Conservation (phyloP, 1,284 basidiomycete genomes). For the Pholiota adiposa region DNA sequence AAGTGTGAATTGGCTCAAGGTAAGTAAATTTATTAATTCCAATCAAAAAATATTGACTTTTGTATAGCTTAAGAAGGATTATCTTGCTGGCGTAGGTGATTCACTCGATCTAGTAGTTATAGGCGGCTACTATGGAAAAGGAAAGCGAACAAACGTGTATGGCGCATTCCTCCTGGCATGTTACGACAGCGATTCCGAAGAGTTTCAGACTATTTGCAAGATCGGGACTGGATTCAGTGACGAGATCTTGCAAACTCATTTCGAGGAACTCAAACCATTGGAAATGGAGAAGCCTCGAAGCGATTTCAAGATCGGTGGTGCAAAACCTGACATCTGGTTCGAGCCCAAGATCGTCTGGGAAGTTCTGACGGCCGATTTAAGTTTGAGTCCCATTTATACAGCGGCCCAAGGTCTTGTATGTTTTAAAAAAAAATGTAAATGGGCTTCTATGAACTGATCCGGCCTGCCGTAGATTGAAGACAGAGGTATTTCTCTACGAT, state of each 20-base stretch:
- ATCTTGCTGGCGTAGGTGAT: conserved; percentile 96
- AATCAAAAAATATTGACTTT: neutral
- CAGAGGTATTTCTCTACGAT: conserved; percentile 92
- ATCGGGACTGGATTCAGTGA: conserved; percentile 99
- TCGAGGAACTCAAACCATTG: conserved; percentile 80
- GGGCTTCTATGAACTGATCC: conserved; percentile 1
- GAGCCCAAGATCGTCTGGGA: conserved; percentile 98
- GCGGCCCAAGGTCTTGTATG: conserved; percentile 94
- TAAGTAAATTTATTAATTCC: conserved; percentile 30
- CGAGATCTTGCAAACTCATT: conserved; percentile 84
- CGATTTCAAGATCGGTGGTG: conserved; percentile 84
- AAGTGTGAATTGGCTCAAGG: conserved; percentile 99
- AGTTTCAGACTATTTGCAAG: conserved; percentile 97
- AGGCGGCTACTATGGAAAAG: conserved; percentile 96
- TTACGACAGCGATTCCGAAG: conserved; percentile 90
- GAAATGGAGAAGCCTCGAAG: conserved; percentile 74
- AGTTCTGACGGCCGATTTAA: conserved; percentile 95
- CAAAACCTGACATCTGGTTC: conserved; percentile 95
- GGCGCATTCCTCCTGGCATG: conserved; percentile 96
- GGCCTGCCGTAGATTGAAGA: conserved; percentile 67
- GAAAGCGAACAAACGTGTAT: conserved; percentile 96
- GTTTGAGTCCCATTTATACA: conserved; percentile 95
- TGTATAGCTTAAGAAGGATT: conserved; percentile 92
- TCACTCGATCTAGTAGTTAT: conserved; percentile 97
- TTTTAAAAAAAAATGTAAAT: conserved; percentile 18